Percentiles rank a stretch among this genome's conserved stretches.
These are phyloP conservation scores for Polytrichum formosum DNA, from an alignment of 225 moss, liverwort and hornwort genomes.

Conservation along the genomic window DNA sequence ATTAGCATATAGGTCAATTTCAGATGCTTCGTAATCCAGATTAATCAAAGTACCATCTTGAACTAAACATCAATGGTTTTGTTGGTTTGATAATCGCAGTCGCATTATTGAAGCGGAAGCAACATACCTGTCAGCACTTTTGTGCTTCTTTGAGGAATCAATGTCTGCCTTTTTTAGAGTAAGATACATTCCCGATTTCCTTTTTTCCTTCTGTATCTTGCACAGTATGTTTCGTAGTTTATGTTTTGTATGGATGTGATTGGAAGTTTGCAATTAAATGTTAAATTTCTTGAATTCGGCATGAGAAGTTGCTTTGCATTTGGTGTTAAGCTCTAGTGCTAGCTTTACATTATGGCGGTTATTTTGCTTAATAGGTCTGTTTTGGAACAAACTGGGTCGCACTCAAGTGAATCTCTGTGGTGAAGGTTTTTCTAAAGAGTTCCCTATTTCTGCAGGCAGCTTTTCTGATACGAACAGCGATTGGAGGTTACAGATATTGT, in stretches of 20 bases:
- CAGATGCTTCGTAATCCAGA: too few species aligned
- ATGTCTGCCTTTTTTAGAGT: constrained; percentile 97
- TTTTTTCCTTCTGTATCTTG: constrained; percentile 1
- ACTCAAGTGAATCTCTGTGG: too few species aligned
- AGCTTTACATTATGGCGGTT: too few species aligned
- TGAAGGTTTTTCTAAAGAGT: too few species aligned
- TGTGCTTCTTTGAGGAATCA: constrained; percentile 96
- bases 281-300: neutral
- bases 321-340: neutral
- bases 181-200: constrained; percentile 9
- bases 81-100: constrained; percentile 31
- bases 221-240: neutral
- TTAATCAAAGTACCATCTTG: too few species aligned
- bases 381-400: too few species aligned
- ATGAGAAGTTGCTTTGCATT: constrained; percentile 4
- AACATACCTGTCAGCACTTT: constrained; percentile 74
- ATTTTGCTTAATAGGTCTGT: too few species aligned
- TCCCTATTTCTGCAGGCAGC: constrained; percentile 61
- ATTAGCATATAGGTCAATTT: too few species aligned
- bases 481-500: constrained; percentile 86
- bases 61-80: too few species aligned
- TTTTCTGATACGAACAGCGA: constrained; percentile 77
- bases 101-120: constrained; percentile 97
- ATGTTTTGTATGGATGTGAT: neutral
- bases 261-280: neutral